Conservation (phyloP, 1,284 basidiomycete species). For the Crepidotus sp. region DNA sequence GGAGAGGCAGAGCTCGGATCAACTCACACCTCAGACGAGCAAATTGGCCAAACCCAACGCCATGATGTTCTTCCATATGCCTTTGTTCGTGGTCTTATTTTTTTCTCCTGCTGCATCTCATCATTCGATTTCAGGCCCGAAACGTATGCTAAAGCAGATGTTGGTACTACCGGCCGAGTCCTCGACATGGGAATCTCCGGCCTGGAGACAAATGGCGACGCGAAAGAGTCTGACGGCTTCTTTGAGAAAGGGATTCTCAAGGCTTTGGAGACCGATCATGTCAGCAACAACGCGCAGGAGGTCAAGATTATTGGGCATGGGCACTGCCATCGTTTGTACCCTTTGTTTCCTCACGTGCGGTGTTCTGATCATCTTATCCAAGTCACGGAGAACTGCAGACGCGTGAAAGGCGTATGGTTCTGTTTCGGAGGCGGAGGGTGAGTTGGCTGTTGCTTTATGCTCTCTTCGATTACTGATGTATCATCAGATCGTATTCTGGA, state of each 20-base stretch:
- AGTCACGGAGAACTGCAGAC: slow-evolving; percentile 84
- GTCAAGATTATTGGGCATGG: slow-evolving; percentile 83
- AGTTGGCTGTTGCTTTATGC: slow-evolving; percentile 20
- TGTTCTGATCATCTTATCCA: slow-evolving; percentile 3
- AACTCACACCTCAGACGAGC: slow-evolving; percentile 43
- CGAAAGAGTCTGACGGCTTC: slow-evolving; percentile 71
- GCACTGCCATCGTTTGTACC: slow-evolving; percentile 67
- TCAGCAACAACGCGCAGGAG: slow-evolving; percentile 45
- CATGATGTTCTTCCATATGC: slow-evolving; percentile 93
- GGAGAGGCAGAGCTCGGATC: slow-evolving; percentile 41
- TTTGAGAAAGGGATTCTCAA: slow-evolving; percentile 70
- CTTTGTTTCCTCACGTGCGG: slow-evolving; percentile 8
- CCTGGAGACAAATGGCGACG: slow-evolving; percentile 52
- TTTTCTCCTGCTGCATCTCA: not conserved
- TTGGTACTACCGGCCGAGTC: slow-evolving; percentile 43
- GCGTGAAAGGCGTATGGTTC: slow-evolving; percentile 81
- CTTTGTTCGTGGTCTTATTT: slow-evolving; percentile 50
- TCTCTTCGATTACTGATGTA: slow-evolving; percentile 1
- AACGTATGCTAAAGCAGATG: slow-evolving; percentile 50
- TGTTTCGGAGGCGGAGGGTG: slow-evolving; percentile 91
- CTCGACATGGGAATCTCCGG: slow-evolving; percentile 63
- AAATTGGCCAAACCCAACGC: slow-evolving; percentile 84
- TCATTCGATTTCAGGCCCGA: slow-evolving; percentile 39
- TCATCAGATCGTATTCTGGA: slow-evolving; percentile 67
- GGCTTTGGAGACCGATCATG: slow-evolving; percentile 57